Evolutionary conservation across 805 yeast species (phyloP).

Genomic region (Millerozyma miso): DNA sequence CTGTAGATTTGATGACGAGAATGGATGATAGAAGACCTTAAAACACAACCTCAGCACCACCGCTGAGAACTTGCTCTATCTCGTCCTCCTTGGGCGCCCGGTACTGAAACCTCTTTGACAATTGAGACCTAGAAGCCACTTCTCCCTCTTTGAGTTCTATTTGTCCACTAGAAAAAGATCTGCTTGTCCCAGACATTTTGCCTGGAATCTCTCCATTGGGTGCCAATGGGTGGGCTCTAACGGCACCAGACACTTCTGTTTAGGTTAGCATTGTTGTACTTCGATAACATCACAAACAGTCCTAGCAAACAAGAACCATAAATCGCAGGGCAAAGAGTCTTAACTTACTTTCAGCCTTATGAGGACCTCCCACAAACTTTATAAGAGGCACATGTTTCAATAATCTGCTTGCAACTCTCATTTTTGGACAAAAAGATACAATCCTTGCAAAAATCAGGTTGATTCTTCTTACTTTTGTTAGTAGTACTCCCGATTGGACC

Average conservation of each 20-base stretch:
- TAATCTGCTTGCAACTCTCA: constrained; percentile 32
- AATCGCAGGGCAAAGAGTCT: background rate
- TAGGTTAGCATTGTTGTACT: background rate
- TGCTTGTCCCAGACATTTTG: constrained; percentile 13
- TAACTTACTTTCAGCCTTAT: constrained; percentile 45
- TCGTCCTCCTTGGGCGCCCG: constrained; percentile 59
- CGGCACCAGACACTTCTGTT: constrained; percentile 13
- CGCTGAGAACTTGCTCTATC: constrained; percentile 70
- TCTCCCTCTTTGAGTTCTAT: constrained; percentile 40
- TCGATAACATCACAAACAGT: background rate
- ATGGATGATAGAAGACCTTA: constrained; percentile 15
- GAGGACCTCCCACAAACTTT: constrained; percentile 84
- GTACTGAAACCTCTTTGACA: constrained; percentile 75
- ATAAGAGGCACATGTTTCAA: constrained; percentile 63
- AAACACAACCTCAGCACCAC: constrained; percentile 70
- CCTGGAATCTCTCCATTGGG: constrained; percentile 42
- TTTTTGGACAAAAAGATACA: constrained; percentile 7
- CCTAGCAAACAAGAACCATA: background rate
- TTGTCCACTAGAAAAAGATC: constrained; percentile 26
- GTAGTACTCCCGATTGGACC: background rate
- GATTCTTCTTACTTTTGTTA: background rate
- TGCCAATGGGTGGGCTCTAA: constrained; percentile 38
- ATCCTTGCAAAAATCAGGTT: background rate
- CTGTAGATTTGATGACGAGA: background rate
- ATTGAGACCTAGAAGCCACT: constrained; percentile 52